Conservation (phyloP, 805 yeast genomes). For the Kluyveromyces wickerhamii region DNA sequence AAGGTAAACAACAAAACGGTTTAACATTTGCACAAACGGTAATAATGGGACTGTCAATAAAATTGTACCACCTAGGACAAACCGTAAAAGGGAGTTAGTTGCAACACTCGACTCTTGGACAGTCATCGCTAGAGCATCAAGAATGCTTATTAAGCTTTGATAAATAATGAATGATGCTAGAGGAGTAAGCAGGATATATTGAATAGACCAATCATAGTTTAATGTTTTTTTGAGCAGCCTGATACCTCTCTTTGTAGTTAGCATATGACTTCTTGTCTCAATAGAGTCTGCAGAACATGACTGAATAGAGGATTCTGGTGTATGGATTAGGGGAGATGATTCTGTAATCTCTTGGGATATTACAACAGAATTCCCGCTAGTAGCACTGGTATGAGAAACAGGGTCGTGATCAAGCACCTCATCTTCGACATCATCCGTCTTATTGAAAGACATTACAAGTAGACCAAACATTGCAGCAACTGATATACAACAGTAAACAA, state of each 20-base stretch:
- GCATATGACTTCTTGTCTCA: not conserved
- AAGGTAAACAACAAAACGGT: constrained; percentile 39
- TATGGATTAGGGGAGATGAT: constrained; percentile 1
- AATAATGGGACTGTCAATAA: constrained; percentile 43
- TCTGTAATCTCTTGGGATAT: not conserved
- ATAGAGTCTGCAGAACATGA: not conserved
- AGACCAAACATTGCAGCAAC: constrained; percentile 45
- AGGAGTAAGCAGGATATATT: constrained; percentile 64
- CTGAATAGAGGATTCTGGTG: not conserved
- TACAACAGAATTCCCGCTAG: not conserved
- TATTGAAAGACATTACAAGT: constrained; percentile 9
- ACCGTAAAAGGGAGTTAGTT: constrained; percentile 33
- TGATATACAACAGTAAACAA: constrained; percentile 41
- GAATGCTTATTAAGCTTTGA: constrained; percentile 41
- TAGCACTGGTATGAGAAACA: not conserved
- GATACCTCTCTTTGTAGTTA: not conserved
- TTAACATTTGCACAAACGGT: constrained; percentile 65
- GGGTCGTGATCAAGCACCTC: not conserved
- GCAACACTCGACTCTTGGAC: constrained; percentile 54
- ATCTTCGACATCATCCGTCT: not conserved
- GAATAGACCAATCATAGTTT: constrained; percentile 76
- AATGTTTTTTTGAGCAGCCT: constrained; percentile 29
- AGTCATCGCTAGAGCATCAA: constrained; percentile 64
- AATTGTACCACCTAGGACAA: constrained; percentile 31
- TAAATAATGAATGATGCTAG: constrained; percentile 47